Evolutionary conservation across 2,329 filamentous ascomycete species (phyloP).

Genomic region (Clarireedia hainanense): DNA sequence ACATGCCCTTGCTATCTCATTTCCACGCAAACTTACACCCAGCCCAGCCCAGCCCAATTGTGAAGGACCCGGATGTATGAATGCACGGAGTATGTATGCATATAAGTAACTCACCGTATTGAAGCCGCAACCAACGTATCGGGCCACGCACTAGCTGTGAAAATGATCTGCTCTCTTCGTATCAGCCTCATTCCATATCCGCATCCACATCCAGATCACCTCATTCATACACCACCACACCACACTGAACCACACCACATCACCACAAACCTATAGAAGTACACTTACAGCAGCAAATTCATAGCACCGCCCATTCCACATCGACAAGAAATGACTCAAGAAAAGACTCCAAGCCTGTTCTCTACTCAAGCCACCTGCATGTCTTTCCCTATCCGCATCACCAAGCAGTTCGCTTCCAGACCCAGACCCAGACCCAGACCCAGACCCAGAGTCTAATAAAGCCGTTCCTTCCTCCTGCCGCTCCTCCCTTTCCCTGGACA

Average conservation of each 20-base stretch:
- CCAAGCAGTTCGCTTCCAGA: background rate
- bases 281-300: conserved; percentile 25
- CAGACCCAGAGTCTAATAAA: background rate
- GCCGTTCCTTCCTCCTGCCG: too few species aligned
- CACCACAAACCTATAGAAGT: background rate
- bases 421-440: background rate
- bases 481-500: too few species aligned
- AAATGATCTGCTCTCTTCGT: conserved; percentile 34
- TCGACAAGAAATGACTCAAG: conserved; percentile 45
- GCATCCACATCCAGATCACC: conserved; percentile 44
- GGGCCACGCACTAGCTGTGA: conserved; percentile 43
- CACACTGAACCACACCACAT: background rate
- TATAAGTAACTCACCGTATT: conserved; percentile 29
- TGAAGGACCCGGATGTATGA: too few species aligned
- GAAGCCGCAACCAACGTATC: conserved; percentile 35
- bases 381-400: background rate
- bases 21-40: conserved; percentile 5
- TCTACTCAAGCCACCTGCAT: conserved; percentile 23
- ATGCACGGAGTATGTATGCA: background rate
- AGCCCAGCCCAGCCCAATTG: background rate
- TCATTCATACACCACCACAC: conserved; percentile 20
- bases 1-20: background rate
- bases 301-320: conserved; percentile 48
- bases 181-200: conserved; percentile 1
- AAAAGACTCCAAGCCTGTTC: conserved; percentile 37